Conservation (phyloP, 305 asterid species). For the Andrographis paniculata region DNA sequence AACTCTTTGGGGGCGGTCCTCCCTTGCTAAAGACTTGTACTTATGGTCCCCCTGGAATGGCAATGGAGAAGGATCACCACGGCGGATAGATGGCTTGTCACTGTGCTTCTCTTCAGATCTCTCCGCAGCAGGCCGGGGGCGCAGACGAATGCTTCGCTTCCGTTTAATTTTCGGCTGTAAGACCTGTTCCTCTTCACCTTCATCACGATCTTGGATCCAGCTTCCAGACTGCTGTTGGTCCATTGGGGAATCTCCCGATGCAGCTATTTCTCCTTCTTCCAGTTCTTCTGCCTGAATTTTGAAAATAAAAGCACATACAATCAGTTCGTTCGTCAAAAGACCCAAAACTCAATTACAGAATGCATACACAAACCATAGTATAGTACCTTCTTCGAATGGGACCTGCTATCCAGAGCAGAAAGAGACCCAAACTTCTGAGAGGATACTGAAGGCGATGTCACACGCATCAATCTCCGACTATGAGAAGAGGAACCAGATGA, state of each 20-base stretch:
- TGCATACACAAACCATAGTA: slow-evolving; percentile 13
- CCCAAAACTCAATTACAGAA: slow-evolving; percentile 14
- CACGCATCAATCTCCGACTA: slow-evolving; percentile 41
- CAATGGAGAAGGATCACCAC: slow-evolving; percentile 53
- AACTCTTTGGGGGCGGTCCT: slow-evolving; percentile 41
- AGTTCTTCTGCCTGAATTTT: slow-evolving; percentile 65
- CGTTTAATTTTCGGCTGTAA: slow-evolving; percentile 91
- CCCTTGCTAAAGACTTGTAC: slow-evolving; percentile 45
- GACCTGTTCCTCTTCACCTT: slow-evolving; percentile 97
- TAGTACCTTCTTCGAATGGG: slow-evolving; percentile 80
- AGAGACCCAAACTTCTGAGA: slow-evolving; percentile 98
- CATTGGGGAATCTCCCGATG: slow-evolving; percentile 81
- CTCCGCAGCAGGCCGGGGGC: slow-evolving; percentile 63
- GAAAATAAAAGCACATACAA: slow-evolving; percentile 13
- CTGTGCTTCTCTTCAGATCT: slow-evolving; percentile 49
- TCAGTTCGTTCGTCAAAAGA: slow-evolving; percentile 3
- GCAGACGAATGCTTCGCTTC: slow-evolving; percentile 83
- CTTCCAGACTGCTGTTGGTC: slow-evolving; percentile 97
- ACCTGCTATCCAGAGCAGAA: slow-evolving; percentile 89
- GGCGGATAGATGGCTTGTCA: slow-evolving; percentile 57
- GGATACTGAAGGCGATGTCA: slow-evolving; percentile 74
- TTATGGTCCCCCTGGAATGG: slow-evolving; percentile 54
- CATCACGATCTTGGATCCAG: slow-evolving; percentile 94
- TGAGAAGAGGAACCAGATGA: slow-evolving; percentile 93
- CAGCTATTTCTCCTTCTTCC: slow-evolving; percentile 96